Base-by-base conservation (phyloP, 768 basidiomycete genomes). In the Pleurotus eryngii region DNA sequence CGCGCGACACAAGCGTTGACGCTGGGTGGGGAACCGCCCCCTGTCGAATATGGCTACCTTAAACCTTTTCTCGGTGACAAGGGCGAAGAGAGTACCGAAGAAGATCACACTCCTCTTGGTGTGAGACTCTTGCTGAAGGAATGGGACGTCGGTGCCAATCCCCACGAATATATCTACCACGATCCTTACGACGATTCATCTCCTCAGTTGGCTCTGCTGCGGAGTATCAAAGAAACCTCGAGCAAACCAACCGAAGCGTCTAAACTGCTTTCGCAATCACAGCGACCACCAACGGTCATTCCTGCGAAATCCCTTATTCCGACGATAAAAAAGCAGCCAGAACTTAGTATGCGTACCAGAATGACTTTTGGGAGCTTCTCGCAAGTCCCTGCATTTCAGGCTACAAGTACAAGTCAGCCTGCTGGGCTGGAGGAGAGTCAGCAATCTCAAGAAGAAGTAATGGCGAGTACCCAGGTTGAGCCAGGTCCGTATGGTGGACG, bases 401-500 rank as follows among this genome's bases (percentile, higher is more conserved):
- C n/a, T 24, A 5, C 39, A 42, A 38, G 43, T 55, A 51, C 64
- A 64, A 20, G 67, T 63, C 24, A 30, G 54, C 47, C 37, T 30
- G 45, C 14, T 17, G 55, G 49, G 49, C 15, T n/a, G 58, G 46
- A 14, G 20, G 63, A 11, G 54, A 46, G 15, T 62, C 61, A 18
- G 30, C 4, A 62, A 22, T 70, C 69, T 3, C 83, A 86, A 59
- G 77, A 78, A 15, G 60, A 71, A 14, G 72, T 20, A 9, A 40
- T 82, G 71, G 70, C 76, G 37, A 90, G 81, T 60, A 92, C 90
- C 2, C 90, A 93, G 66, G 70, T 86, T 5, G 67, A 90, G 8
- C 82, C 90, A 3, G 90, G 91, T 2, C 81, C 77, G 0, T 83
- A 84, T 70, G 90, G 90, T 35, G 88, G 87, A 20, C 78, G 87